Conservation (phyloP, 2,329 filamentous ascomycete species). For the Gyromitra esculenta region DNA sequence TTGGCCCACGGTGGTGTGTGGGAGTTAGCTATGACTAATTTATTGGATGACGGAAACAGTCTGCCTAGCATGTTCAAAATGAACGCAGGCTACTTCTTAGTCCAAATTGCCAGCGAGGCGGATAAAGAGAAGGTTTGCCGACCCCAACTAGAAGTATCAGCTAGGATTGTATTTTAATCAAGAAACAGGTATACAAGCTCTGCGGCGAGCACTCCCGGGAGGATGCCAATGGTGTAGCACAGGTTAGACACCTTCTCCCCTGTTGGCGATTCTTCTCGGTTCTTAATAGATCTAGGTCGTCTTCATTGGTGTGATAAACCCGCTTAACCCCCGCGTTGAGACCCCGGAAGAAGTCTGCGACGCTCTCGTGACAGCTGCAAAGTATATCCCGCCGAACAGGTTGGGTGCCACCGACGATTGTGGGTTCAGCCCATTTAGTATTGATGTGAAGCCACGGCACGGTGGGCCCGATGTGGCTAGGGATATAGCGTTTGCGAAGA, state of each 20-base stretch:
- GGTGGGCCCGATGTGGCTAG: slow-evolving; percentile 58
- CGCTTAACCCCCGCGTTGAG: slow-evolving; percentile 58
- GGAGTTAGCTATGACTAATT: background rate
- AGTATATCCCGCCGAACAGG: slow-evolving; percentile 58
- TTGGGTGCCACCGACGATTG: slow-evolving; percentile 59
- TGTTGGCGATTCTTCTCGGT: background rate
- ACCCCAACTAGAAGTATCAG: background rate
- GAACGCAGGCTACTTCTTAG: slow-evolving; percentile 60
- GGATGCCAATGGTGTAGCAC: slow-evolving; percentile 58
- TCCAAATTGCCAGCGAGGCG: slow-evolving; percentile 58
- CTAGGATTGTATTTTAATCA: background rate
- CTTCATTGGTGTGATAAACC: slow-evolving; percentile 59
- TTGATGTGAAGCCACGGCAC: slow-evolving; percentile 59
- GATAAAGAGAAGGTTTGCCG: slow-evolving; percentile 56
- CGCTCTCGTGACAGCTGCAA: slow-evolving; percentile 57
- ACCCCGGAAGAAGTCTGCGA: slow-evolving; percentile 58
- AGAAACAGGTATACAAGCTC: slow-evolving; percentile 57
- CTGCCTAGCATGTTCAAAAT: slow-evolving; percentile 59
- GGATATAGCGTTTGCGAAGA: slow-evolving; percentile 59
- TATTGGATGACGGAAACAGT: slow-evolving; percentile 15
- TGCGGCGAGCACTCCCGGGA: slow-evolving; percentile 58
- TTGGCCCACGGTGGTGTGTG: background rate
- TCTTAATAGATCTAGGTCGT: slow-evolving; percentile 57
- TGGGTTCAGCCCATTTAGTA: slow-evolving; percentile 59
- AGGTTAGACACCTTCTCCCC: slow-evolving; percentile 25